Base-by-base conservation (phyloP, 768 basidiomycete genomes). In the Saitozyma sp. region DNA sequence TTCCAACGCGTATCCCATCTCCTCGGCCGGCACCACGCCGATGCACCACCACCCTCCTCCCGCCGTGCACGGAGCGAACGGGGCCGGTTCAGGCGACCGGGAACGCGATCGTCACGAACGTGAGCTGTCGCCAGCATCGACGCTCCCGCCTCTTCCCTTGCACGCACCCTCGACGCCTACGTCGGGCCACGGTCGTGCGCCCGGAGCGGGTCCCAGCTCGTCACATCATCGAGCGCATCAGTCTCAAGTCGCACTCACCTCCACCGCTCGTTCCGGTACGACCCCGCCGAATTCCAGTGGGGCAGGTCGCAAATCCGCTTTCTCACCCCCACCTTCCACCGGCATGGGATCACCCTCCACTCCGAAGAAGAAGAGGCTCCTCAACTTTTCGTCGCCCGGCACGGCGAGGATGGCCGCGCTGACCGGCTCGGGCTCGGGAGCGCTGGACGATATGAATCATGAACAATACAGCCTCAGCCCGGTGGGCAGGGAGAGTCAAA, bases 401-500 rank as follows among this genome's bases (percentile, higher is more conserved):
- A 61, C 84, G 17, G 77, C 54, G 86, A 88, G 1, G 86, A 88
- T 14, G 84, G 84, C n/a, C 66, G 80, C 17, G 84, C 83, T 61
- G 82, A 84, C 66, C 10, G 71, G 70, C 19, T 64, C 65, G n/a
- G 67, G 59, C 41, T 59, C 62, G 40, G 68, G 68, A 20, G 79
- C 76, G 19, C 85, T 97, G 42, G 92, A 95, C 77, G 88, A 88
- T 29, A 89, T 94, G 10, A 88, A 86, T 0, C 91, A 92, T 70
- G 88, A 91, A 67, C 88, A 88, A 0, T 98, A 97, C 78, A 91
- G 90, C 10, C 86, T 92, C 82, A 89, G 87, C 54, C 95, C 95
- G 10, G 89, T 97, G 6, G 87, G 91, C 1, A 86, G 88, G 49
- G 88, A 89, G 70, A 91, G 88, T 67, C 87, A 91, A 37, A 84